A percentile compares a stretch with the other conserved stretches of the same genome.
Conservation (phyloP, 345 rosid species). For the Moringa oleifera region DNA sequence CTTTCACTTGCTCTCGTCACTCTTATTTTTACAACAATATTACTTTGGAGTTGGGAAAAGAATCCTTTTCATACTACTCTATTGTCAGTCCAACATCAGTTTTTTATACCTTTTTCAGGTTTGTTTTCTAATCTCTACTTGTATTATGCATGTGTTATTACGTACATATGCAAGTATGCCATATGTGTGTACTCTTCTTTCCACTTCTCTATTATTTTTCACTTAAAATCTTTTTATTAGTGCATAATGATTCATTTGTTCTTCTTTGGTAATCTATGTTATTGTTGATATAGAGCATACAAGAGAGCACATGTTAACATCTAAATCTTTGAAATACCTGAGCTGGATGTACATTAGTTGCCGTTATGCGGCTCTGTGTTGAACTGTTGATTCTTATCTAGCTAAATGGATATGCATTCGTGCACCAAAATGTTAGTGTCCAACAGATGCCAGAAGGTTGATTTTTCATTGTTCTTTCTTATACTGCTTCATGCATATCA, state of each 20-base stretch:
- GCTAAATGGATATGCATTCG: neutral
- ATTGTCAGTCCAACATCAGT: conserved; percentile 12
- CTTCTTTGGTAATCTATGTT: neutral
- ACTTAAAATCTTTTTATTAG: too few species aligned
- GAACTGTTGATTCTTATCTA: neutral
- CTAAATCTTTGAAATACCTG: neutral
- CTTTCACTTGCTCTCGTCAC: conserved; percentile 18
- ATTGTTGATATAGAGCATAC: neutral
- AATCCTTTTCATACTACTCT: conserved; percentile 14
- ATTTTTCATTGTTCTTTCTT: too few species aligned
- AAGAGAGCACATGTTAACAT: neutral
- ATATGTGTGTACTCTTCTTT: too few species aligned
- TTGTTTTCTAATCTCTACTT: neutral
- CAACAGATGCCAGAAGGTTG: neutral
- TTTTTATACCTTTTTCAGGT: neutral
- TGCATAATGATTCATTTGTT: neutral
- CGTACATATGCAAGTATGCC: neutral
- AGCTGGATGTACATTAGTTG: neutral
- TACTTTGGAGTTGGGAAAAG: conserved; percentile 26
- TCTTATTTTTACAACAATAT: conserved; percentile 15
- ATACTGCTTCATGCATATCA: too few species aligned
- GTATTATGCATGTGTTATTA: neutral
- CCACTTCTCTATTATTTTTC: too few species aligned
- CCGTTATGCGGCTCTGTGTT: neutral
- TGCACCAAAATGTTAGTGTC: neutral